Evolutionary conservation across 202 grass and related monocot species (phyloP).

Genomic region (Panicum hallii): DNA sequence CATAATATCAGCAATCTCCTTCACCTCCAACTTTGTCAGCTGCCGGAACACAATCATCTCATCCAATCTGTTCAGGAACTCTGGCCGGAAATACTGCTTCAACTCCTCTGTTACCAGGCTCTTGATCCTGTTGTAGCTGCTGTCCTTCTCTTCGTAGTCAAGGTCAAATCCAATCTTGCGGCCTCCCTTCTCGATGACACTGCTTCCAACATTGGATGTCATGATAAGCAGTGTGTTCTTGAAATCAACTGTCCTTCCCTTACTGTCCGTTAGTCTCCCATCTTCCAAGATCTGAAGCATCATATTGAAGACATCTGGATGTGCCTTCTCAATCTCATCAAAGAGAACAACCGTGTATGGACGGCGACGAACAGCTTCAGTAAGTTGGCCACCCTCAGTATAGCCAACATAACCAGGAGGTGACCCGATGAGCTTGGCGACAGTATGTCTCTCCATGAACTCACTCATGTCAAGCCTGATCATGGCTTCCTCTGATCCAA

Average conservation of each 20-base stretch:
- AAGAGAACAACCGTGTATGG: slow-evolving; percentile 87
- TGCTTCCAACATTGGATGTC: slow-evolving; percentile 88
- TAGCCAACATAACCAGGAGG: slow-evolving; percentile 94
- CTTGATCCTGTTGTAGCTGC: slow-evolving; percentile 83
- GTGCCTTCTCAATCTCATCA: slow-evolving; percentile 92
- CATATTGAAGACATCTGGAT: slow-evolving; percentile 95
- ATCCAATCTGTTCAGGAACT: slow-evolving; percentile 81
- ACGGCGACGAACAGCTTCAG: slow-evolving; percentile 79
- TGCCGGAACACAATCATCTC: slow-evolving; percentile 98
- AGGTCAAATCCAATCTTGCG: slow-evolving; percentile 84
- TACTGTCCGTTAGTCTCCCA: slow-evolving; percentile 82
- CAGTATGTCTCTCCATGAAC: slow-evolving; percentile 93
- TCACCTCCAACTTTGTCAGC: slow-evolving; percentile 85
- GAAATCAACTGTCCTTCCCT: slow-evolving; percentile 81
- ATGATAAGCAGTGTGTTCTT: slow-evolving; percentile 87
- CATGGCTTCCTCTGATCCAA: slow-evolving; percentile 90
- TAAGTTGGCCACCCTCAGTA: slow-evolving; percentile 86
- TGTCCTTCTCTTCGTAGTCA: slow-evolving; percentile 83
- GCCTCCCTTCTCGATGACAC: slow-evolving; percentile 85
- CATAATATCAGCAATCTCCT: slow-evolving; percentile 93
- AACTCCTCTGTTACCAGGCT: slow-evolving; percentile 85
- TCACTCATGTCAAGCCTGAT: slow-evolving; percentile 97
- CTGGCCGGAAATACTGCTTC: slow-evolving; percentile 86
- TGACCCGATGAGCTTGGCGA: slow-evolving; percentile 93
- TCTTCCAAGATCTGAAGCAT: slow-evolving; percentile 95